Evolutionary conservation across 2,329 filamentous ascomycete genomes (phyloP), one percentile per base, ranked within the genome.

Genomic region (Trichoderma harzianum): DNA sequence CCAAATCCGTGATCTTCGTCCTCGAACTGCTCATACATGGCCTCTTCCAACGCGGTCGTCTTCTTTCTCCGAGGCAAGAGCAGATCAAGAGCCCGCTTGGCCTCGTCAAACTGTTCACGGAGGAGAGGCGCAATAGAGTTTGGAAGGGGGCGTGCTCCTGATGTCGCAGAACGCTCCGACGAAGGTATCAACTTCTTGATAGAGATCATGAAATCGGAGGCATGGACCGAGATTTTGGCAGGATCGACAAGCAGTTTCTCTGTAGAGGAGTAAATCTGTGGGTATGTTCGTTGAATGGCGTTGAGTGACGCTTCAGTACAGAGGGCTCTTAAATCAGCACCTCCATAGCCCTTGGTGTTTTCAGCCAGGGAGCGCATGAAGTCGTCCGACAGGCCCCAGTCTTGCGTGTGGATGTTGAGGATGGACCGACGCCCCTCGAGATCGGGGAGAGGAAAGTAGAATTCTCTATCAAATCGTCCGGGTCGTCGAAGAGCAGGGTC

Each of bases 291-390:
- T 81, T 99, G 96, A 28, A 99, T 96, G 3, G 96, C 92, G 80
- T 99, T 99, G 72, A 99, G 85, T 3, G 96, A 94, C 43, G 96
- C 95, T 84, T 99, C 96, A 0, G 96, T 99, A 81, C 95, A 98
- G 36, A 99, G 87, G 14, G 96, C 95, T 74, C 96, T 91, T 74
- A 99, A 84, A 82, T 99, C 96, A 32, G 96, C 96, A 87, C 96
- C 96, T 74, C 95, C 96, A 76, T 98, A 98, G 16, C 97, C 97
- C 82, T 98, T 98, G 4, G 95, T 98, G 78, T 95, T 86, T 75
- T 95, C 91, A 0, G 93, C 95, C 65, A 99, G 86, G 71, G 93
- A 90, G 68, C 91, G 87, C 82, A 97, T 97, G 86, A 98, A 97
- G 3, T 86, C 83, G 14, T 90, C 86, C 28, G 92, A 87, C 30